phyloP scores from a whole-genome alignment of 176 grass and related monocot species.

The Juncus inflexus region DNA sequence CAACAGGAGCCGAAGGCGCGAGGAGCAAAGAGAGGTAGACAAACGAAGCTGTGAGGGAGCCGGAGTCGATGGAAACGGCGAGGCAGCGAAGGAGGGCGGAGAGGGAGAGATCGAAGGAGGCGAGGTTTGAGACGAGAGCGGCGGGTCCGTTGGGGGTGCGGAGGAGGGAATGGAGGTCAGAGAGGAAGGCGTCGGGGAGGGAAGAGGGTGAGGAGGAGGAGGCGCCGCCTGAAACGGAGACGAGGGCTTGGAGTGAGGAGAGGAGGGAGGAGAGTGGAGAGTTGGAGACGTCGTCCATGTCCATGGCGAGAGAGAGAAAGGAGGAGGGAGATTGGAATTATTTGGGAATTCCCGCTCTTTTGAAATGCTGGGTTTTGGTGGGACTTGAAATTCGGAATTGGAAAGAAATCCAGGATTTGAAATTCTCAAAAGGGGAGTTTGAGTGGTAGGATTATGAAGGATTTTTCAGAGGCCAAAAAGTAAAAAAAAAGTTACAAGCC shows the following conservation, averaged over 20 bases:
- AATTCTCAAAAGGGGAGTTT: too few relatives aligned
- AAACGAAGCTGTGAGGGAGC: constrained; percentile 33
- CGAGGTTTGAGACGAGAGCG: constrained; percentile 5
- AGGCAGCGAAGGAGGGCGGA: constrained; percentile 24
- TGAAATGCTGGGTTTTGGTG: too few relatives aligned
- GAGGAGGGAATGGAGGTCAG: neutral
- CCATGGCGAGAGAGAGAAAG: constrained; percentile 9
- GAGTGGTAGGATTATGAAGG: too few relatives aligned
- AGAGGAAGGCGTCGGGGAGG: constrained; percentile 9
- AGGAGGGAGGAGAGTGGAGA: constrained; percentile 11
- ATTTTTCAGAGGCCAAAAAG: too few relatives aligned
- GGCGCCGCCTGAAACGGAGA: constrained; percentile 12
- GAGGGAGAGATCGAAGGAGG: constrained; percentile 19
- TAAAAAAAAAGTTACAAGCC: too few relatives aligned
- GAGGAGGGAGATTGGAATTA: too few relatives aligned
- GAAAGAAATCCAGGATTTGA: too few relatives aligned
- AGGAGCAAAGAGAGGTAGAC: constrained; percentile 35
- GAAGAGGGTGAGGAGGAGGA: constrained; percentile 16
- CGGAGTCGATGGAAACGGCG: constrained; percentile 1
- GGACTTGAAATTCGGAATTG: too few relatives aligned
- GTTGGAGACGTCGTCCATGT: neutral
- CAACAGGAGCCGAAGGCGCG: constrained; percentile 46
- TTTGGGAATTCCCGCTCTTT: too few relatives aligned
- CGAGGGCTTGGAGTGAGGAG: constrained; percentile 22
- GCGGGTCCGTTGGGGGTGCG: constrained; percentile 2